Evolutionary conservation across 768 basidiomycete species (phyloP).

Genomic region (Kwoniella pini): DNA sequence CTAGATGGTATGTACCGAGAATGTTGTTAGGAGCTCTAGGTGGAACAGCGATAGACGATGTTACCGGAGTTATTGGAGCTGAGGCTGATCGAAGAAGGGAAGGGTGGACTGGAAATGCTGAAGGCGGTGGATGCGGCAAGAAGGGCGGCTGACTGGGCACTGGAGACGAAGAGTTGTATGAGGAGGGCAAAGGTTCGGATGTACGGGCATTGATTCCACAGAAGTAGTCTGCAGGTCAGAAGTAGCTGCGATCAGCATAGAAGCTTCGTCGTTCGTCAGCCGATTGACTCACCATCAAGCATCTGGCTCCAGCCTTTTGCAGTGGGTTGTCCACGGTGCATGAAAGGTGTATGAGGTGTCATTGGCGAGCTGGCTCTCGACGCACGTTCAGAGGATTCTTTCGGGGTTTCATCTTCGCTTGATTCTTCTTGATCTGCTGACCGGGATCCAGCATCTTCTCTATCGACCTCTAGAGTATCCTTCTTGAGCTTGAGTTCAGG

Average conservation of each 20-base stretch:
- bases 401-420: conserved; percentile 6
- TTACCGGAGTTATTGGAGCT: conserved; percentile 19
- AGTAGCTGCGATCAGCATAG: too few species aligned
- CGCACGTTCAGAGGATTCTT: conserved; percentile 9
- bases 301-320: conserved; percentile 46
- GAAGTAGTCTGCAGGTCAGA: conserved; percentile 39
- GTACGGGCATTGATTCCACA: conserved; percentile 27
- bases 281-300: conserved; percentile 40
- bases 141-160: conserved; percentile 11
- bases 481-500: conserved; percentile 6
- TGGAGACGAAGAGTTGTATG: conserved; percentile 9
- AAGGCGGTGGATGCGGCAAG: conserved; percentile 17
- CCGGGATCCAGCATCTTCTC: conserved; percentile 2
- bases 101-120: neutral
- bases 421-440: conserved; percentile 10
- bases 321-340: conserved; percentile 7
- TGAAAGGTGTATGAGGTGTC: conserved; percentile 19
- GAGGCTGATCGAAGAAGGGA: conserved; percentile 21
- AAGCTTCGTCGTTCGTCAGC: too few species aligned
- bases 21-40: conserved; percentile 1
- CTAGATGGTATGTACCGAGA: neutral
- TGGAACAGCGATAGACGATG: neutral
- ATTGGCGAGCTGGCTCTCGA: conserved; percentile 14
- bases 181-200: conserved; percentile 6
- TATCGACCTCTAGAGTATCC: conserved; percentile 8